Percentiles rank a stretch among this genome's conserved stretches.
Evolutionary conservation across 2,329 filamentous ascomycete genomes (phyloP).

Genomic region (Claviceps purpurea): DNA sequence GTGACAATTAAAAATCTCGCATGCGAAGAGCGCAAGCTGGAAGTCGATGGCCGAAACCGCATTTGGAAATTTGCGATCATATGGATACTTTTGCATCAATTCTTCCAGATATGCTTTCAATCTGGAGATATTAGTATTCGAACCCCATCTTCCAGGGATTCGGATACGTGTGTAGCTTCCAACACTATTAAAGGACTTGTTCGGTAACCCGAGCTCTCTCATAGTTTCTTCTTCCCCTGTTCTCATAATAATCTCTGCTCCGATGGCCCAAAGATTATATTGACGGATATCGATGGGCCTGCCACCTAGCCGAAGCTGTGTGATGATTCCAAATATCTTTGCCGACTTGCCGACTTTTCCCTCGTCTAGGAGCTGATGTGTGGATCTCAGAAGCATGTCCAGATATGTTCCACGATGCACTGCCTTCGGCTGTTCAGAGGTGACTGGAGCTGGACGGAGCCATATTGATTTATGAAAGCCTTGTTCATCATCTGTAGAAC

Average conservation of each 20-base stretch:
- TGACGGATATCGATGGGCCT: constrained; percentile 52
- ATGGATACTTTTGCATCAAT: constrained; percentile 64
- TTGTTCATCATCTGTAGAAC: constrained; percentile 34
- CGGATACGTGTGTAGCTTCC: not conserved
- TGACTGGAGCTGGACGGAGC: not conserved
- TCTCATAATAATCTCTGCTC: constrained; percentile 70
- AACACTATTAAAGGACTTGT: not conserved
- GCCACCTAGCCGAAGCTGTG: constrained; percentile 35
- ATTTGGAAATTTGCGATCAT: constrained; percentile 46
- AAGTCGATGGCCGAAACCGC: constrained; percentile 59
- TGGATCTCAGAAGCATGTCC: constrained; percentile 50
- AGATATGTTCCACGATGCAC: constrained; percentile 35
- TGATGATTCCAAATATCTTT: constrained; percentile 60
- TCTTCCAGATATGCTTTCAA: constrained; percentile 57
- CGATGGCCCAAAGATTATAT: constrained; percentile 66
- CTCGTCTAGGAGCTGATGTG: constrained; percentile 59
- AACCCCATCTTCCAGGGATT: constrained; percentile 24
- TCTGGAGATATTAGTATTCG: constrained; percentile 29
- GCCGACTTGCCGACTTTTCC: constrained; percentile 60
- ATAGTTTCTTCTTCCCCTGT: constrained; percentile 26
- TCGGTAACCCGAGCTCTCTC: not conserved
- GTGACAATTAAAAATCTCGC: constrained; percentile 67
- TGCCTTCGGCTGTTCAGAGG: constrained; percentile 6
- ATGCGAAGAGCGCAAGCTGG: constrained; percentile 65
- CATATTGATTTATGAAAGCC: not conserved